Percentiles rank a stretch among this genome's conserved stretches.
Evolutionary conservation across 768 basidiomycete genomes (phyloP).

Genomic region (Tephrocybe sp.): DNA sequence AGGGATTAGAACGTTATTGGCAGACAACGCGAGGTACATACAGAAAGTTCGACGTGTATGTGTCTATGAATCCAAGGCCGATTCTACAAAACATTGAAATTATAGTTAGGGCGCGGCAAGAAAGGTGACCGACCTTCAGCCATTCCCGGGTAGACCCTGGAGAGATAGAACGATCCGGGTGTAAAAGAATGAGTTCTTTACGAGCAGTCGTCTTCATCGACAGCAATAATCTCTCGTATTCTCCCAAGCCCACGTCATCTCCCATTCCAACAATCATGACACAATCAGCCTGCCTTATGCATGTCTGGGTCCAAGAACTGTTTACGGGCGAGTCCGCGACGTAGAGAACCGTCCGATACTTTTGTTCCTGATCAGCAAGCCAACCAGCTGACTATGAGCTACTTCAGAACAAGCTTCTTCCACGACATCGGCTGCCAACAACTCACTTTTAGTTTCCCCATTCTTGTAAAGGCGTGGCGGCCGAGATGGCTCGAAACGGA

Average conservation of each 20-base stretch:
- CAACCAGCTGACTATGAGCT: conserved; percentile 57
- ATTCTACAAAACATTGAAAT: conserved; percentile 46
- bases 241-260: conserved; percentile 87
- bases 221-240: conserved; percentile 90
- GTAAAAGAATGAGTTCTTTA: conserved; percentile 93
- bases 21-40: too few species aligned
- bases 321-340: conserved; percentile 95
- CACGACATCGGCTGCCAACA: background rate
- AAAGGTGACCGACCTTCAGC: conserved; percentile 66
- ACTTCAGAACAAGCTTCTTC: background rate
- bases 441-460: conserved; percentile 95
- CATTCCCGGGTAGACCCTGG: conserved; percentile 95
- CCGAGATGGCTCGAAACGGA: conserved; percentile 91
- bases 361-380: conserved; percentile 95
- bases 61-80: conserved; percentile 97
- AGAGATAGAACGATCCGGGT: conserved; percentile 84
- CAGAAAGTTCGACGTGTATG: conserved; percentile 90
- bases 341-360: conserved; percentile 91
- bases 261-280: conserved; percentile 95
- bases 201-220: conserved; percentile 98
- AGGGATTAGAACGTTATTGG: too few species aligned
- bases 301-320: conserved; percentile 97
- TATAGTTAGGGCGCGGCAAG: conserved; percentile 3
- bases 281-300: conserved; percentile 95
- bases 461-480: conserved; percentile 90